Percentiles rank a stretch among this genome's conserved stretches.
Conservation (phyloP, 331 rosid genomes). For the Arachis monticola region DNA sequence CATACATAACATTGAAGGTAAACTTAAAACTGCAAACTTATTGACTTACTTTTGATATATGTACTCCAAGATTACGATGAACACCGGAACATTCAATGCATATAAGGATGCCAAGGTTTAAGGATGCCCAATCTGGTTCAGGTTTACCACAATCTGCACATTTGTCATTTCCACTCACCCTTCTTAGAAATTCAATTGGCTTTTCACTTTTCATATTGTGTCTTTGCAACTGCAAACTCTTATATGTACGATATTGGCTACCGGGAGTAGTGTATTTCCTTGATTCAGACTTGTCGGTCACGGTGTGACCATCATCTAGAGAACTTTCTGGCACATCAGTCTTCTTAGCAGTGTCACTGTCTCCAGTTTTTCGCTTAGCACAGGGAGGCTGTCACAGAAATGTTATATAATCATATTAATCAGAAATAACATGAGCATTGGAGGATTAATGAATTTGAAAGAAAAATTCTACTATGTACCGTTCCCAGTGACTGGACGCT, state of each 20-base stretch:
- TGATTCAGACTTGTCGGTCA: slow-evolving; percentile 36
- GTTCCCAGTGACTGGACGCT: slow-evolving; percentile 60
- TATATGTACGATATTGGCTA: slow-evolving; percentile 43
- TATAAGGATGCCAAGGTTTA: slow-evolving; percentile 76
- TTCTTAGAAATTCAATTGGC: slow-evolving; percentile 68
- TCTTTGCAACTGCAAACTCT: slow-evolving; percentile 50
- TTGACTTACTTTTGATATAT: slow-evolving; percentile 73
- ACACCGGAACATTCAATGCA: slow-evolving; percentile 87
- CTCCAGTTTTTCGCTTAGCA: slow-evolving; percentile 41
- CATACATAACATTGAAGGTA: slow-evolving; percentile 15
- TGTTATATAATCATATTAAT: slow-evolving; percentile 32
- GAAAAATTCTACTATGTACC: slow-evolving; percentile 48
- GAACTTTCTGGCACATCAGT: slow-evolving; percentile 31
- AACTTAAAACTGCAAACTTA: slow-evolving; percentile 13
- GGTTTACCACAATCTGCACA: slow-evolving; percentile 88
- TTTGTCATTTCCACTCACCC: slow-evolving; percentile 68
- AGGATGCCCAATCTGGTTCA: slow-evolving; percentile 86
- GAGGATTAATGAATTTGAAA: slow-evolving; percentile 16
- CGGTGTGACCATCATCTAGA: slow-evolving; percentile 38
- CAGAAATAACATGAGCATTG: slow-evolving; percentile 34
- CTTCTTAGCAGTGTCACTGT: slow-evolving; percentile 29
- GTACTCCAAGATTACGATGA: slow-evolving; percentile 87
- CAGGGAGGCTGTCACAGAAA: slow-evolving; percentile 52
- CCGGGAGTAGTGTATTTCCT: slow-evolving; percentile 29
- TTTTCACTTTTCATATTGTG: slow-evolving; percentile 49